Evolutionary conservation across 805 yeast species (phyloP), one percentile per base, ranked within the genome.

Genomic region (Saturnispora besseyi): DNA sequence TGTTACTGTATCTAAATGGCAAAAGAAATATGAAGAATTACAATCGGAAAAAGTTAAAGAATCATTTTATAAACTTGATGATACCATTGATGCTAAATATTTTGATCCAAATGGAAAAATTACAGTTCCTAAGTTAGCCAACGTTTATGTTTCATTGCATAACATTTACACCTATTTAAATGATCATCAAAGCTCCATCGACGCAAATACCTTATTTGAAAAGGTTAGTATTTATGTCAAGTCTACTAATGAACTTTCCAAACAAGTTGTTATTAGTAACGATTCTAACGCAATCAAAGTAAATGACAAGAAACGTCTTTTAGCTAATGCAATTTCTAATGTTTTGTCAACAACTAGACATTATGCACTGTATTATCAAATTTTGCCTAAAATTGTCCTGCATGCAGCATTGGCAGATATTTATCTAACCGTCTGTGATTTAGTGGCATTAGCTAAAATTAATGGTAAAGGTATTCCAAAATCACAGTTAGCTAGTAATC

Each of bases 321-420:
- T 86, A 4, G 77, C 82, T 50, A 82, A 84, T 42, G 74, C 91
- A 0, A 76, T 85, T 24, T 79, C 89, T 15, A 88, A 84, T 64
- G 77, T 82, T 0, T 78, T 91, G 40, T 81, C 96, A 3, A 75
- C 88, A 1, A 77, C 90, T 1, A 74, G 96, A 59, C 87, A 87
- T 60, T 84, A 71, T 63, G 78, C 85, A 0, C 68, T 81, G 10
- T 82, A 84, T 57, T 70, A 76, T 4, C 72, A 74, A n/a, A 59
- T 86, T 2, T 66, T 87, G 49, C 96, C 96, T 0, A 75, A 74
- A 48, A 67, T 84, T 21, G 75, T 88, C 2, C 74, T 89, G 18
- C 84, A 87, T 64, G 77, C 88, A 22, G 82, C 97, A 0, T 68
- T 87, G 9, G 76, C 85, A 41, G 96, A 89, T 59, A 68, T 89